Conservation (phyloP, 805 yeast species). For the Metschnikowia proteae region DNA sequence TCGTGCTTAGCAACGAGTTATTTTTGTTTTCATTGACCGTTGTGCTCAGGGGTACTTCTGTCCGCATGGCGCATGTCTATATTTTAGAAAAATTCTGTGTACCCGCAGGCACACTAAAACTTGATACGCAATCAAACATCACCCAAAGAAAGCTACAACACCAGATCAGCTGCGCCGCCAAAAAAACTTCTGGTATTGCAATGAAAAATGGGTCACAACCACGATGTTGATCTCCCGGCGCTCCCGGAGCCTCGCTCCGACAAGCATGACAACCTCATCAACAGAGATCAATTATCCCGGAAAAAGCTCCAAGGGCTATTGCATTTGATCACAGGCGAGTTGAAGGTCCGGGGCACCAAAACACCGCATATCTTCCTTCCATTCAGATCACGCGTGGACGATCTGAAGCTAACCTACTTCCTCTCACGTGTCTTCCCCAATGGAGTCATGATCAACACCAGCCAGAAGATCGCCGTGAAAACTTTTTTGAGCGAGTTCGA, state of each 20-base stretch:
- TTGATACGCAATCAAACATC: neutral
- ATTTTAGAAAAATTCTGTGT: neutral
- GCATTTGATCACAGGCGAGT: conserved; percentile 66
- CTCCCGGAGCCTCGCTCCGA: conserved; percentile 12
- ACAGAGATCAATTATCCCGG: conserved; percentile 48
- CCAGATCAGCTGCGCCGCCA: neutral
- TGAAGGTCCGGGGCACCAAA: conserved; percentile 57
- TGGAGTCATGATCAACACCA: conserved; percentile 41
- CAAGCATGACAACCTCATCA: conserved; percentile 9
- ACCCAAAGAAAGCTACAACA: neutral
- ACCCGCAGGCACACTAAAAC: conserved; percentile 4
- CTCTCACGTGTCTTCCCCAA: conserved; percentile 56
- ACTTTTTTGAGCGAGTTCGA: conserved; percentile 49
- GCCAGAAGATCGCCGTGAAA: conserved; percentile 34
- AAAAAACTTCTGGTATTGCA: neutral
- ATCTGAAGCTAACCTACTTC: conserved; percentile 54
- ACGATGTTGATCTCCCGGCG: conserved; percentile 16
- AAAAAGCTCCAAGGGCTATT: conserved; percentile 64
- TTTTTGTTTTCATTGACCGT: neutral
- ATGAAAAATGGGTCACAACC: conserved; percentile 2
- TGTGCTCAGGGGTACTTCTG: neutral
- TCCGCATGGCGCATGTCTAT: neutral
- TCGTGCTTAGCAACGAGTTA: neutral
- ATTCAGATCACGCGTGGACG: conserved; percentile 66
- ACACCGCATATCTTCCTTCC: conserved; percentile 76